Base-by-base conservation (phyloP, 176 grass and related monocot genomes). In the Oryza rufipogon region DNA sequence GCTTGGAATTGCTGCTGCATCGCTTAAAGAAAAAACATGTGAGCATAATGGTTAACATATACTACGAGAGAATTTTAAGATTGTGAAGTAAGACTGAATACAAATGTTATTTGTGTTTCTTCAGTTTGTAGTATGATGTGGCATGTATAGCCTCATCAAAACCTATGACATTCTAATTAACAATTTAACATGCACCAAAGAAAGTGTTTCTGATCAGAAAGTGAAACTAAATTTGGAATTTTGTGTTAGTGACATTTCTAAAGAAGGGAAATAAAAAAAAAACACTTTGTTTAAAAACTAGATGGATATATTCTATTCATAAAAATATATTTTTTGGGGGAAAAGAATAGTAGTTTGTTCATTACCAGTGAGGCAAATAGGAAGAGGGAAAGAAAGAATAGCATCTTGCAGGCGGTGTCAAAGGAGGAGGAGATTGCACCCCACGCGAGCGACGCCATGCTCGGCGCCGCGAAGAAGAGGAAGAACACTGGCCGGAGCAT, bases 351-450 rank as follows among this genome's bases (percentile, higher is more conserved):
- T 20, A 58, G 19, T 58, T 58, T 58, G 28, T 66, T 56, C n/a
- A 32, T 89, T 89, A 94, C 94, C 88, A 97, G 78, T 9, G 95
- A 97, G 20, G 84, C 84, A 71, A 97, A 97, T 22, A 97, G 95
- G 88, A 97, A 97, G 70, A 97, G 86, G 0, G 95, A 97, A 47
- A 97, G 86, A 83, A 94, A 97, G 90, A 97, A 94, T 77, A 94
- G 73, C 92, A 97, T 97, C 83, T 92, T 97, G 94, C 92, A 97
- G 41, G 85, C 75, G 23, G 80, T 92, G 86, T 92, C 90, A 74
- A 97, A 97, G 65, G 87, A 77, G 54, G 78, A 2, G 0, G 88
- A 44, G 52, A 97, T 94, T 83, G 92, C 83, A 74, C 49, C 75
- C 95, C 90, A 97, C 1, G 95, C 90, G 26, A 94, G 87, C 70